phyloP scores from a whole-genome alignment of 805 yeast genomes.

The Wickerhamomyces chambardii region DNA sequence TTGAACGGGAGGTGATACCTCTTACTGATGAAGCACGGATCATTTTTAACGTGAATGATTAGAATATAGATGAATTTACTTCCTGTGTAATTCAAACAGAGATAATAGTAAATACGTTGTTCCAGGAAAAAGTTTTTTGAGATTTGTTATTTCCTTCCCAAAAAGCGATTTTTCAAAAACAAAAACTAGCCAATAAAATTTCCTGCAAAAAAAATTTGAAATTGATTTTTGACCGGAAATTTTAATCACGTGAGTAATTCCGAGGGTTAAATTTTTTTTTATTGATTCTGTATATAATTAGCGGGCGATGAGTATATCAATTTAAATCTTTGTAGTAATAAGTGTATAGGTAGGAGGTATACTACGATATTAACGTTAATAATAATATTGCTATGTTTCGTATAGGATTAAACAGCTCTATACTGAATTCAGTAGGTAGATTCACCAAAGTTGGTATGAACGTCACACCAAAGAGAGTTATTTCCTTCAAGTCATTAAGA shows the following conservation, averaged over 20 bases:
- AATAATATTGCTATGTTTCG: neutral
- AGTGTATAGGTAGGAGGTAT: no score
- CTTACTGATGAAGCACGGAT: conserved; percentile 16
- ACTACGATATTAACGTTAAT: no score
- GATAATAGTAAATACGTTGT: no score
- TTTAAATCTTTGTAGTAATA: no score
- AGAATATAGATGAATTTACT: no score
- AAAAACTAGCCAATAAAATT: neutral
- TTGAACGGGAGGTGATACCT: conserved; percentile 7
- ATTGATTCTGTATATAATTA: no score
- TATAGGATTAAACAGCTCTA: neutral
- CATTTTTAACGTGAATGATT: no score
- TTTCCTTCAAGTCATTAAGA: conserved; percentile 4
- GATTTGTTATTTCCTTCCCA: neutral
- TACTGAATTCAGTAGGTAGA: neutral
- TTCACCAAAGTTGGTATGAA: no score
- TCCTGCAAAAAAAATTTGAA: neutral
- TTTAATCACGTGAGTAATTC: neutral
- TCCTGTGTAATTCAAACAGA: no score
- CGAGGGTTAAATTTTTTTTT: neutral
- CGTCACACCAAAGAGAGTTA: no score
- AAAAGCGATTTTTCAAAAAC: neutral
- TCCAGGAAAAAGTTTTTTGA: neutral
- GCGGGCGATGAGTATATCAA: no score
- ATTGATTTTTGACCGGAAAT: no score